A percentile compares a stretch with the other conserved stretches of the same genome.
These are phyloP conservation scores for Iris macrosiphon DNA, from an alignment of 106 monocot genomes.

Conservation along the genomic window DNA sequence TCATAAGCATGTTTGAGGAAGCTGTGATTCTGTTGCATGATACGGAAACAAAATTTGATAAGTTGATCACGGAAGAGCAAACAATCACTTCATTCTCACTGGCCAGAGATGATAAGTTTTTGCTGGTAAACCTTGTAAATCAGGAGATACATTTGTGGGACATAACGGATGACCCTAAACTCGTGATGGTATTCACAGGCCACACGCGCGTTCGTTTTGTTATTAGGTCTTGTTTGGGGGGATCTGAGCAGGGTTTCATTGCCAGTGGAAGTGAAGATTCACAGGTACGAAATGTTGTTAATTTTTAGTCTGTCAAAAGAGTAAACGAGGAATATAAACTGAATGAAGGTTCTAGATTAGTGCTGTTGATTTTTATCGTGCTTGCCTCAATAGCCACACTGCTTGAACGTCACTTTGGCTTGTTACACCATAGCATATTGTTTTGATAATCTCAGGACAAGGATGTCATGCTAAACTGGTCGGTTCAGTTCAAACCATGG, in stretches of 20 bases:
- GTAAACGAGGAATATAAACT: too few species aligned
- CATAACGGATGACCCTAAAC: conserved; percentile 31
- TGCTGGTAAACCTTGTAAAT: conserved; percentile 57
- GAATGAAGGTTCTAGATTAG: too few species aligned
- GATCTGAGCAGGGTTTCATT: conserved; percentile 53
- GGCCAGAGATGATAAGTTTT: conserved; percentile 53
- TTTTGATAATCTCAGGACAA: too few species aligned
- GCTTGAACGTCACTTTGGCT: too few species aligned
- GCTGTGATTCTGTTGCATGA: conserved; percentile 41
- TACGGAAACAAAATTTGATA: conserved; percentile 40
- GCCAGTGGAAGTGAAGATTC: too few species aligned
- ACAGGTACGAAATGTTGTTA: conserved; percentile 51
- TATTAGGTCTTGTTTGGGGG: conserved; percentile 82
- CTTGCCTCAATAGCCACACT: too few species aligned
- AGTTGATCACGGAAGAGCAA: conserved; percentile 46
- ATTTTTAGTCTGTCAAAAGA: conserved; percentile 47
- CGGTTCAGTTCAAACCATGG: too few species aligned
- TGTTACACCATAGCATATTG: too few species aligned
- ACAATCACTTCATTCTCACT: conserved; percentile 65
- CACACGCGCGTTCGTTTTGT: conserved; percentile 54
- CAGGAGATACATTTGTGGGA: conserved; percentile 79
- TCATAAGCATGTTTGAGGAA: conserved; percentile 46
- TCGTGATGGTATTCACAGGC: conserved; percentile 45
- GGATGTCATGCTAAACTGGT: too few species aligned
- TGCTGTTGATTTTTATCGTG: too few species aligned